Evolutionary conservation across 441 rosid species (phyloP).

Genomic region (Dalechampia spathulata): DNA sequence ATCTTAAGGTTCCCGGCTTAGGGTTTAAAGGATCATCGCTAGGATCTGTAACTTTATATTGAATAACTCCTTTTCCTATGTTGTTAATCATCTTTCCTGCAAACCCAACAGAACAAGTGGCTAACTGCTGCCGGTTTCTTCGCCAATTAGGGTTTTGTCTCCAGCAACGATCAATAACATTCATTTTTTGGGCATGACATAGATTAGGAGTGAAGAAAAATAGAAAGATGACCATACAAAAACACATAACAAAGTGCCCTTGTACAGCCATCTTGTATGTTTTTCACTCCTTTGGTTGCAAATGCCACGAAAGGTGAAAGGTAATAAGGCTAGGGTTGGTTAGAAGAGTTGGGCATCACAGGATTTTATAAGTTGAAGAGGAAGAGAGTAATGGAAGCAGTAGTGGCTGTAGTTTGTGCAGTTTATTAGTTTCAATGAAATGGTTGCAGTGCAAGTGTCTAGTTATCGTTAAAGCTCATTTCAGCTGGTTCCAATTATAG

Average conservation of each 20-base stretch:
- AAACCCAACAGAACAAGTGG: conserved; percentile 57
- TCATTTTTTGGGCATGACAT: conserved; percentile 29
- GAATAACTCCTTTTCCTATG: conserved; percentile 34
- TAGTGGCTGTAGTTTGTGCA: neutral
- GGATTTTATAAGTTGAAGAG: neutral
- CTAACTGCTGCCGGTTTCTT: conserved; percentile 39
- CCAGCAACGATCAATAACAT: conserved; percentile 71
- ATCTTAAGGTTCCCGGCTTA: conserved; percentile 54
- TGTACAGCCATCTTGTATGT: conserved; percentile 13
- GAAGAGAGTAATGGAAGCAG: neutral
- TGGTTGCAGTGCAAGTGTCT: neutral
- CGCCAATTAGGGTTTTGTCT: conserved; percentile 44
- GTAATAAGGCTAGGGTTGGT: neutral
- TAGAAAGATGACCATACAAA: conserved; percentile 15
- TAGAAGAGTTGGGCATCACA: neutral
- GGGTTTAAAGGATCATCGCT: conserved; percentile 59
- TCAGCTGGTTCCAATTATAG: neutral
- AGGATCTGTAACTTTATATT: conserved; percentile 54
- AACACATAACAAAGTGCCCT: conserved; percentile 15
- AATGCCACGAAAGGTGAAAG: neutral
- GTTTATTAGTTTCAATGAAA: neutral
- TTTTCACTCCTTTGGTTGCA: neutral
- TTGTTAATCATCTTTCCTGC: conserved; percentile 56
- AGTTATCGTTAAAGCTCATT: neutral
- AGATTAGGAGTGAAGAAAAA: conserved; percentile 12